Base-by-base conservation (phyloP, 768 basidiomycete species). In the Rhizopogon roseolus region DNA sequence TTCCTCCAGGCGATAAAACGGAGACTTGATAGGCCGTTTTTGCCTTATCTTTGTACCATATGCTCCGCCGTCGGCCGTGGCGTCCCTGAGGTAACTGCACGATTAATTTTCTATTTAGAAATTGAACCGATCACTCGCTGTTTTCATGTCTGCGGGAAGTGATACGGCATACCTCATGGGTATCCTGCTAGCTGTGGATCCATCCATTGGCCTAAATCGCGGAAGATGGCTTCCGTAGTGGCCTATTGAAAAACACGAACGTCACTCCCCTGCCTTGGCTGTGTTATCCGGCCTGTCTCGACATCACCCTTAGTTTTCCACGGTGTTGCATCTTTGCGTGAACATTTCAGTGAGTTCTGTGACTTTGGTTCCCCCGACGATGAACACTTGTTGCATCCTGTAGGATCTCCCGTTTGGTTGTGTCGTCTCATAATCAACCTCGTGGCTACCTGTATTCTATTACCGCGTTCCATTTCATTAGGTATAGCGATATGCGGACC, bases 221-320 rank as follows among this genome's bases (percentile, higher is more conserved):
- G 46, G 46, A 36, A 48, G 32, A 48, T 48, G 34, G 46, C 32
- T 48, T 48, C 46, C 46, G 46, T 48, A 5, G 16, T 48, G 46
- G 22, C 16, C 46, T 36, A 36, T 36, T 36, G 34, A 48, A 48
- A 36, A 48, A 36, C 34, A 16, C 37, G 36, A 48, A 48, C 46
- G 37, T 34, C 34, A 48, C 46, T 48, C 46, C 34, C 34, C 22
- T 34, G 14, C 14, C 14, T 22, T 25, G 46, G 46, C 46, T 34
- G 46, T 48, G 46, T 25, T 25, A 36, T 48, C 45, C 19, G 46
- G 34, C 34, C 34, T 19, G 32, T 48, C 37, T 36, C 46, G 16
- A 22, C 34, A 48, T 19, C 17, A 34, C 29, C 7, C 9, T 46
- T 48, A 22, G 34, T 48, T 34, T 36, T 48, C 46, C 46, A 34